Evolutionary conservation across 2,329 filamentous ascomycete genomes (phyloP).

Genomic region (Botryotinia globosa): DNA sequence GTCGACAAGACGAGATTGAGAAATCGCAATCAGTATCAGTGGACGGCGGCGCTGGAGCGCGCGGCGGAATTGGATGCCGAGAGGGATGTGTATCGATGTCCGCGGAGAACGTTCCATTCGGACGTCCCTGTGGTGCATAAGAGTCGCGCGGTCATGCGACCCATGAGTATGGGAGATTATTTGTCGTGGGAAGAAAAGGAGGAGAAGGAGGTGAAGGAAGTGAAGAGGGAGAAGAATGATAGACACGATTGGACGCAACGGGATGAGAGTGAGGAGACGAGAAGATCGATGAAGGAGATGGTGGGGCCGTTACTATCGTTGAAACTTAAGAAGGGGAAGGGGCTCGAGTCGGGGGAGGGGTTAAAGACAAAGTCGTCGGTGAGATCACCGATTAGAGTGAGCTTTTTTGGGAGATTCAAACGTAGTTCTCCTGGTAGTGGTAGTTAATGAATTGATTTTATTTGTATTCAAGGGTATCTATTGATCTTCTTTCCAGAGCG

Average conservation of each 20-base stretch:
- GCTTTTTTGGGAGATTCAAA: conserved; percentile 35
- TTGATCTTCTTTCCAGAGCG: not conserved
- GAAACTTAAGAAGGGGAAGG: conserved; percentile 41
- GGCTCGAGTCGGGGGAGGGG: conserved; percentile 15
- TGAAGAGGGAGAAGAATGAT: conserved; percentile 24
- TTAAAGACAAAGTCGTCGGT: not conserved
- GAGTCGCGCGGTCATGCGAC: conserved; percentile 17
- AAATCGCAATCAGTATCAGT: conserved; percentile 48
- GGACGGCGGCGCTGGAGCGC: conserved; percentile 41
- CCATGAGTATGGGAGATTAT: conserved; percentile 32
- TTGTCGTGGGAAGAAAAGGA: conserved; percentile 29
- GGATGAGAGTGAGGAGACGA: conserved; percentile 44
- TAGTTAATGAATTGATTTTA: conserved; percentile 17
- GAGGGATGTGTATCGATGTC: conserved; percentile 33
- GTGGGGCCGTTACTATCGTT: conserved; percentile 43
- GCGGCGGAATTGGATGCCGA: conserved; percentile 38
- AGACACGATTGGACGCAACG: conserved; percentile 56
- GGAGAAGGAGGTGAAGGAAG: not conserved
- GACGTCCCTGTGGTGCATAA: conserved; percentile 2
- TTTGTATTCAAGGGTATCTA: conserved; percentile 13
- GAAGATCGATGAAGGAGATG: conserved; percentile 29
- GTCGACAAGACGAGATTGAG: conserved; percentile 40
- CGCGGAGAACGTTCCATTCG: conserved; percentile 39
- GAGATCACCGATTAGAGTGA: conserved; percentile 21
- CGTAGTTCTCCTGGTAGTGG: conserved; percentile 32